These are phyloP conservation scores for Ogataea nonfermentans DNA, from an alignment of 805 yeast species.

Conservation along the genomic window DNA sequence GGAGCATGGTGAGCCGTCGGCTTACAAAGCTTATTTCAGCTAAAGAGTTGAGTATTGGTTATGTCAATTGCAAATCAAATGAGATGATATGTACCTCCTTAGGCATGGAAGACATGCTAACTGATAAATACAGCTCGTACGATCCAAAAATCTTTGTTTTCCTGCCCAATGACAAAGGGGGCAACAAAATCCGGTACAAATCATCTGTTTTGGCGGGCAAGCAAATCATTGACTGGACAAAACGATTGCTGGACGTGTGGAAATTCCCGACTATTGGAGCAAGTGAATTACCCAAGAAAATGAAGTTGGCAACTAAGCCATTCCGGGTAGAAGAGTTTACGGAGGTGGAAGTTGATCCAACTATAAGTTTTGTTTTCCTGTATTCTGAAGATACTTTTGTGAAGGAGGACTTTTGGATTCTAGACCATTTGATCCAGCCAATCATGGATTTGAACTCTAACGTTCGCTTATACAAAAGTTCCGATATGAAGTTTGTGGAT, in stretches of 20 bases:
- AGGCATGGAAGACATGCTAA: conserved; percentile 40
- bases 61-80: conserved; percentile 56
- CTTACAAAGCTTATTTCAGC: conserved; percentile 25
- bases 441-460: conserved; percentile 56
- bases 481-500: conserved; percentile 41
- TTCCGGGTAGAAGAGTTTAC: conserved; percentile 18
- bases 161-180: conserved; percentile 52
- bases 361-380: conserved; percentile 52
- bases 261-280: conserved; percentile 35
- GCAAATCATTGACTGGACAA: conserved; percentile 43
- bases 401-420: conserved; percentile 60
- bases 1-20: conserved; percentile 58
- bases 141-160: conserved; percentile 34
- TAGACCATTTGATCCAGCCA: conserved; percentile 60
- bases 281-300: conserved; percentile 23
- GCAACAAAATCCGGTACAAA: conserved; percentile 46
- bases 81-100: conserved; percentile 50
- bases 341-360: conserved; percentile 36
- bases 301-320: conserved; percentile 16
- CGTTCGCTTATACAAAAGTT: conserved; percentile 50
- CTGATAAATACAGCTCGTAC: conserved; percentile 5
- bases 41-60: conserved; percentile 38
- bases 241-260: conserved; percentile 46
- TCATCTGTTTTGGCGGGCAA: conserved; percentile 23
- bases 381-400: conserved; percentile 50